Evolutionary conservation across 2,329 filamentous ascomycete genomes (phyloP).

Genomic region (Epichloe scottii): DNA sequence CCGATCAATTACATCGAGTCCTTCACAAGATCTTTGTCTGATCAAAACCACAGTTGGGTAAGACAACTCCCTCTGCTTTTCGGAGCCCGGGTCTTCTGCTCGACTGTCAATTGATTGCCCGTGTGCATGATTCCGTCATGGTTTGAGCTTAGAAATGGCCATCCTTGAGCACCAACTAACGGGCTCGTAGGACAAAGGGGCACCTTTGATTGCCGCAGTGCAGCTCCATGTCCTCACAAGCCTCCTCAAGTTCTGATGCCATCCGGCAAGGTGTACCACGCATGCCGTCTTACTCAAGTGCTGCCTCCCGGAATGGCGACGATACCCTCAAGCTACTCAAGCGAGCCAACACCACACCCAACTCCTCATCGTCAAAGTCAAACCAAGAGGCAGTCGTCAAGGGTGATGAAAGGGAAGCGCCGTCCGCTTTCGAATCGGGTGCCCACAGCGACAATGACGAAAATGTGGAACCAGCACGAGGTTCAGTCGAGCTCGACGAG

Average conservation of each 20-base stretch:
- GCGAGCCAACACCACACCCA: slow-evolving; percentile 35
- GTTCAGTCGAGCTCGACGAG: slow-evolving; percentile 67
- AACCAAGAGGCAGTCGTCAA: slow-evolving; percentile 10
- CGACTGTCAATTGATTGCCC: neutral
- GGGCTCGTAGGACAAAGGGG: neutral
- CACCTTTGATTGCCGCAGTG: slow-evolving; percentile 13
- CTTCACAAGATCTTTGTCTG: neutral
- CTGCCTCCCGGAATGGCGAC: slow-evolving; percentile 15
- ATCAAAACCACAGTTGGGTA: neutral
- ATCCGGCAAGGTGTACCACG: slow-evolving; percentile 20
- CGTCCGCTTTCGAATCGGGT: slow-evolving; percentile 38
- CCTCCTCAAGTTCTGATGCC: slow-evolving; percentile 15
- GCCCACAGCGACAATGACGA: slow-evolving; percentile 31
- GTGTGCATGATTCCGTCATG: neutral
- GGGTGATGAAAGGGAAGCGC: slow-evolving; percentile 19
- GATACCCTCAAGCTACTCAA: slow-evolving; percentile 24
- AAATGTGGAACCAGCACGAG: slow-evolving; percentile 31
- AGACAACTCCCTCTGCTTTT: neutral
- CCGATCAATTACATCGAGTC: neutral
- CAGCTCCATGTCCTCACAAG: slow-evolving; percentile 22
- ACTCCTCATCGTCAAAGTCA: slow-evolving; percentile 13
- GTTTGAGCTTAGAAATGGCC: neutral
- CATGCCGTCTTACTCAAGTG: slow-evolving; percentile 18
- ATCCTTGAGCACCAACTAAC: neutral
- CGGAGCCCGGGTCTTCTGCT: neutral